Percentiles rank a stretch among this genome's conserved stretches.
These are phyloP conservation scores for Murraya koenigii DNA, from an alignment of 345 rosid genomes.

Conservation along the genomic window DNA sequence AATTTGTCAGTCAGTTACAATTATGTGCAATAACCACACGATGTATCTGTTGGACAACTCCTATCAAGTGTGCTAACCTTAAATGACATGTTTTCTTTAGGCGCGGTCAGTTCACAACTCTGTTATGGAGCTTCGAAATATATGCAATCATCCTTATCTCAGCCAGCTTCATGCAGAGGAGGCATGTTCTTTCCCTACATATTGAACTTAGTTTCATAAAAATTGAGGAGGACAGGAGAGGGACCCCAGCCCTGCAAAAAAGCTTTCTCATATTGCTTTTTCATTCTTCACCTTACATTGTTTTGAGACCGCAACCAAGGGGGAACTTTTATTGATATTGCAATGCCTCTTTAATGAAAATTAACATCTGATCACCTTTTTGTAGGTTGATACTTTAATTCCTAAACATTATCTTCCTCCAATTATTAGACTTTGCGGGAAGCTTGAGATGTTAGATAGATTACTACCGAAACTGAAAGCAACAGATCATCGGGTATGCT, in stretches of 20 bases:
- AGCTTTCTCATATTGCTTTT: background rate
- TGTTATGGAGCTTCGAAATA: constrained; percentile 95
- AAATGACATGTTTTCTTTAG: constrained; percentile 33
- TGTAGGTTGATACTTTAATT: constrained; percentile 68
- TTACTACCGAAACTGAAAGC: constrained; percentile 88
- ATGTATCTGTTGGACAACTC: background rate
- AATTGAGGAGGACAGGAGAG: constrained; percentile 4
- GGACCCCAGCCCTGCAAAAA: no score
- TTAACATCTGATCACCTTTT: constrained; percentile 9
- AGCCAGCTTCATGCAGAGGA: constrained; percentile 95
- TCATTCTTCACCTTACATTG: background rate
- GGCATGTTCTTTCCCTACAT: constrained; percentile 39
- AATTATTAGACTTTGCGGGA: constrained; percentile 78
- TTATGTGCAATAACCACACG: background rate
- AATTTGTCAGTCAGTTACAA: background rate
- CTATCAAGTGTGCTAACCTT: constrained; percentile 6
- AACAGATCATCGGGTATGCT: constrained; percentile 85
- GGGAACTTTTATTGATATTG: background rate
- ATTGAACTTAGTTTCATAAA: constrained; percentile 3
- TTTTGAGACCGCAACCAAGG: background rate
- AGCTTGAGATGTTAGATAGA: constrained; percentile 96
- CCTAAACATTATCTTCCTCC: constrained; percentile 85
- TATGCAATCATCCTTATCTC: constrained; percentile 94
- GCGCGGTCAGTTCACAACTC: constrained; percentile 85
- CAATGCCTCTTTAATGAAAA: constrained; percentile 11